These are phyloP conservation scores for Calonectria crousiana DNA, from an alignment of 2,329 filamentous ascomycete species.

Conservation along the genomic window DNA sequence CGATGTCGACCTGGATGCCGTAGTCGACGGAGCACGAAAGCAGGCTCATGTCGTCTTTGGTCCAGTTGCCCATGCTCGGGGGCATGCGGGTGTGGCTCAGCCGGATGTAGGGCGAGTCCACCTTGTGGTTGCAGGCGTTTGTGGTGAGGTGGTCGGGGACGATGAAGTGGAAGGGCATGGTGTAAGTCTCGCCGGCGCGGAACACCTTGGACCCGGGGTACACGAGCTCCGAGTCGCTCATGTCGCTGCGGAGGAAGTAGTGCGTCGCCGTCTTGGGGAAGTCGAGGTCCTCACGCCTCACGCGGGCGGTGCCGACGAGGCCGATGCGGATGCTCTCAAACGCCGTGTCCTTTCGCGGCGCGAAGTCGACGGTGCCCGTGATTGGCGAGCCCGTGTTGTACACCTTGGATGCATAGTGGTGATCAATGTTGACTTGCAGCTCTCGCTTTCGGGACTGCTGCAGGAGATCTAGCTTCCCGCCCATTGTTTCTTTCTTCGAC, in stretches of 20 bases:
- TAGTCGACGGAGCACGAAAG: slow-evolving; percentile 33
- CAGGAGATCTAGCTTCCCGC: slow-evolving; percentile 11
- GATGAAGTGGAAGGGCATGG: slow-evolving; percentile 39
- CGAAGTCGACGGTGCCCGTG: slow-evolving; percentile 35
- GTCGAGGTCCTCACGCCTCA: slow-evolving; percentile 38
- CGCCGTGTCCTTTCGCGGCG: slow-evolving; percentile 27
- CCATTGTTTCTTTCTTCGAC: background rate
- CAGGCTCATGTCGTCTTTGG: slow-evolving; percentile 37
- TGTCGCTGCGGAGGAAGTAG: slow-evolving; percentile 38
- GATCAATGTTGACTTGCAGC: slow-evolving; percentile 30
- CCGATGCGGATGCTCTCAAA: slow-evolving; percentile 34
- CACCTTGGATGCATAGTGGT: slow-evolving; percentile 40
- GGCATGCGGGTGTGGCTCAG: slow-evolving; percentile 34
- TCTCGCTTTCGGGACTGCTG: slow-evolving; percentile 12
- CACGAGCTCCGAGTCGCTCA: slow-evolving; percentile 32
- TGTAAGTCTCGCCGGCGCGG: slow-evolving; percentile 32
- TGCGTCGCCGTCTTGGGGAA: slow-evolving; percentile 35
- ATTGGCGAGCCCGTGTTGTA: slow-evolving; percentile 41
- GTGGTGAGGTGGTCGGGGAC: slow-evolving; percentile 37
- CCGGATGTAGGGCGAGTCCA: slow-evolving; percentile 25
- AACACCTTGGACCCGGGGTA: slow-evolving; percentile 32
- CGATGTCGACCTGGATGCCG: slow-evolving; percentile 29
- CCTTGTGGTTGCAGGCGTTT: slow-evolving; percentile 32
- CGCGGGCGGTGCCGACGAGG: slow-evolving; percentile 33
- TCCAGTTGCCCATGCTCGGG: slow-evolving; percentile 36